Conservation (phyloP, 257 asterid species). For the Perilla frutescens region DNA sequence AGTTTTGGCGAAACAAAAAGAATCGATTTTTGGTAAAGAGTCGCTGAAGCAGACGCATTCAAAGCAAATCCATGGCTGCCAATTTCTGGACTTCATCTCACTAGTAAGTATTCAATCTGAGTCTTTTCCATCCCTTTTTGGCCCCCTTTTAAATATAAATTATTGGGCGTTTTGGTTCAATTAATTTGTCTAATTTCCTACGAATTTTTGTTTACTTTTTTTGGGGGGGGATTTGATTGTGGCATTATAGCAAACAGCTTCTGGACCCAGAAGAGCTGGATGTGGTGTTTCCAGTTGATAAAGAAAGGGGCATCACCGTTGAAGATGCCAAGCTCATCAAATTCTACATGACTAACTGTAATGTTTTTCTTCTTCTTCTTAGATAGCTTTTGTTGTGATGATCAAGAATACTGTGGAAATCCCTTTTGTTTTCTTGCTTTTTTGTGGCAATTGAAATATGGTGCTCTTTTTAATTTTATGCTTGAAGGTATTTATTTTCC, state of each 20-base stretch:
- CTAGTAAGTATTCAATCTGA: slow-evolving; percentile 51
- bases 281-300: slow-evolving; percentile 74
- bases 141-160: neutral
- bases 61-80: slow-evolving; percentile 66
- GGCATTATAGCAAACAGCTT: slow-evolving; percentile 67
- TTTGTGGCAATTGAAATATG: neutral
- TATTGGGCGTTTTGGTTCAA: neutral
- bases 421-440: neutral
- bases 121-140: neutral
- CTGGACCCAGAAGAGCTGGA: slow-evolving; percentile 84
- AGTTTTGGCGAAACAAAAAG: neutral
- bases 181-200: slow-evolving; percentile 1
- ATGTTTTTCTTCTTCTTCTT: neutral
- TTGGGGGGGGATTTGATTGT: slow-evolving; percentile 1
- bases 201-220: neutral
- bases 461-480: neutral
- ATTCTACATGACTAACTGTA: slow-evolving; percentile 83
- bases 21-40: neutral
- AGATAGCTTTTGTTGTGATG: neutral
- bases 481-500: neutral
- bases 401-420: slow-evolving; percentile 1
- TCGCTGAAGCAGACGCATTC: neutral
- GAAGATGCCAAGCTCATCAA: slow-evolving; percentile 96
- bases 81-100: slow-evolving; percentile 98
- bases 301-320: slow-evolving; percentile 77